Conservation (phyloP, 2,329 filamentous ascomycete species). For the Didymellaceae sp. region DNA sequence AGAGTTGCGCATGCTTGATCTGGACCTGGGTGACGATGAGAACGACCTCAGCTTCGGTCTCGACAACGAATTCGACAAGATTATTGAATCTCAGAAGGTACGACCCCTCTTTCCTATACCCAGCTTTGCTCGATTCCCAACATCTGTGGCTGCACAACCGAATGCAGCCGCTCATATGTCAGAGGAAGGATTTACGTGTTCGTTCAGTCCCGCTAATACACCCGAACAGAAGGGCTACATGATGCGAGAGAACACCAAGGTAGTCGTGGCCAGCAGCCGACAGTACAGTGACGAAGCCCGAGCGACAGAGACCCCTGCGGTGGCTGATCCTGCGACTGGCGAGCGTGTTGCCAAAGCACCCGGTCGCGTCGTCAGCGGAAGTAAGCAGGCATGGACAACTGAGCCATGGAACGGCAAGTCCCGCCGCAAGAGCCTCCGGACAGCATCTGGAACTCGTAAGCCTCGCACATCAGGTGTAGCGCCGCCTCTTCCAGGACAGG, state of each 20-base stretch:
- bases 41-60: constrained; percentile 83
- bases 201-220: constrained; percentile 54
- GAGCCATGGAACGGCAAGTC: constrained; percentile 93
- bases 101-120: constrained; percentile 54
- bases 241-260: constrained; percentile 98
- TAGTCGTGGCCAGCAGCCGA: constrained; percentile 85
- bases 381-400: constrained; percentile 84
- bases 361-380: constrained; percentile 77
- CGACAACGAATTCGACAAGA: constrained; percentile 90
- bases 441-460: constrained; percentile 66
- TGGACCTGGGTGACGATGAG: constrained; percentile 74
- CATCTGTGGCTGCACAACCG: constrained; percentile 28
- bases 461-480: constrained; percentile 66
- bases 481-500: constrained; percentile 85
- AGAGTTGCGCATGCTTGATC: constrained; percentile 68
- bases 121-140: constrained; percentile 41
- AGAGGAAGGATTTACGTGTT: constrained; percentile 39
- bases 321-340: constrained; percentile 12
- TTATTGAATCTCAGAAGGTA: constrained; percentile 98
- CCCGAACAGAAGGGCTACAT: constrained; percentile 91
- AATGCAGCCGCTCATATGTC: constrained; percentile 34
- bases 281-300: constrained; percentile 66
- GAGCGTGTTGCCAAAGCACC: constrained; percentile 66
- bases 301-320: constrained; percentile 55
- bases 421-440: constrained; percentile 69